Evolutionary conservation across 768 basidiomycete species (phyloP).

Genomic region (Collybiopsis confluens): DNA sequence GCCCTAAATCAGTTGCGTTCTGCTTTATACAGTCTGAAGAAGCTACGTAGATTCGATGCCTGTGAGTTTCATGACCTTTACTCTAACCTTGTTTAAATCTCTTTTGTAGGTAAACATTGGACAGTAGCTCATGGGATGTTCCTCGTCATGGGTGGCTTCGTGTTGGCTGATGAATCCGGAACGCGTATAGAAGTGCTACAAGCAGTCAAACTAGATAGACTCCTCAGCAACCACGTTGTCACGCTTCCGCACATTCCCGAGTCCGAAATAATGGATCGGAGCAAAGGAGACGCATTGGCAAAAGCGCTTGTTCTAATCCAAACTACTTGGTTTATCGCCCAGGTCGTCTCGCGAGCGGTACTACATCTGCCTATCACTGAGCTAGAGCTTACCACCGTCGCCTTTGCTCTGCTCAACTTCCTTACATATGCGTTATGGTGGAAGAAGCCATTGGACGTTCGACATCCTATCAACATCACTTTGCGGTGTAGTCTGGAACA

Average conservation of each 20-base stretch:
- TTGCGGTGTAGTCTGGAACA: too few species aligned
- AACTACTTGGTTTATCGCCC: slow-evolving; percentile 11
- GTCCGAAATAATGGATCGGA: background rate
- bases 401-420: slow-evolving; percentile 17
- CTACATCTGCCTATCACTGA: slow-evolving; percentile 7
- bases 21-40: background rate
- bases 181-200: background rate
- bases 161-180: slow-evolving; percentile 1
- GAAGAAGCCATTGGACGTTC: slow-evolving; percentile 29
- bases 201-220: background rate
- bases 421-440: slow-evolving; percentile 29
- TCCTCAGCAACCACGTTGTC: too few species aligned
- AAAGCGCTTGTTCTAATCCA: slow-evolving; percentile 7
- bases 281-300: slow-evolving; percentile 9
- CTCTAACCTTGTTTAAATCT: too few species aligned
- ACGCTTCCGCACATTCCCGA: background rate
- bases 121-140: slow-evolving; percentile 6
- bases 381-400: slow-evolving; percentile 15
- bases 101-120: background rate
- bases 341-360: slow-evolving; percentile 9
- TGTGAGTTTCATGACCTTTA: background rate
- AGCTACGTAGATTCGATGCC: background rate
- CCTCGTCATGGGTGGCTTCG: slow-evolving; percentile 15
- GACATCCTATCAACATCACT: too few species aligned
- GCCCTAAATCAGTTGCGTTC: slow-evolving; percentile 8